A percentile compares a stretch with the other conserved stretches of the same genome.
Evolutionary conservation across 2,329 filamentous ascomycete species (phyloP).

Genomic region (Colletotrichum filicis): DNA sequence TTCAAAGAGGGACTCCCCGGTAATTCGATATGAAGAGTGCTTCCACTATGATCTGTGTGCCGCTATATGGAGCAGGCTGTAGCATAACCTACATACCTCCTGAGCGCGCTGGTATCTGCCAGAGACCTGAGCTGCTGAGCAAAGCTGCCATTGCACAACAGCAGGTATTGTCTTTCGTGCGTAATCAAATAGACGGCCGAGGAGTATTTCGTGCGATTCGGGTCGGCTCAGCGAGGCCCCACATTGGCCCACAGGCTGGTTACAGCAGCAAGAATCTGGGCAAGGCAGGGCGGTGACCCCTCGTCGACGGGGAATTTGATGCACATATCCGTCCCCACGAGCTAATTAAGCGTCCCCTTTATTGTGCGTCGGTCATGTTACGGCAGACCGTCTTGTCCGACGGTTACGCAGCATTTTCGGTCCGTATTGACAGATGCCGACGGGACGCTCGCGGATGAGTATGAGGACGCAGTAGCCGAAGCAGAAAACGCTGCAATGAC

Average conservation of each 20-base stretch:
- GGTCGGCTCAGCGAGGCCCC: slow-evolving; percentile 7
- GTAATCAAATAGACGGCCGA: background rate
- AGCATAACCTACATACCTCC: background rate
- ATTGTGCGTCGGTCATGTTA: slow-evolving; percentile 22
- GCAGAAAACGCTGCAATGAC: too few relatives aligned
- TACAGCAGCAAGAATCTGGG: slow-evolving; percentile 10
- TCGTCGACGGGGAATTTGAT: slow-evolving; percentile 32
- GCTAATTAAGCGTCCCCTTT: slow-evolving; percentile 34
- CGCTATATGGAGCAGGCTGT: too few relatives aligned
- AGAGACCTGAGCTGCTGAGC: background rate
- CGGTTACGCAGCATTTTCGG: background rate
- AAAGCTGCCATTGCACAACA: background rate
- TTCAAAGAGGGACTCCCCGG: slow-evolving; percentile 13
- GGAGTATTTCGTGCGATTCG: slow-evolving; percentile 8
- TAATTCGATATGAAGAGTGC: background rate
- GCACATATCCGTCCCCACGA: slow-evolving; percentile 34
- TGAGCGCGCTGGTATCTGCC: background rate
- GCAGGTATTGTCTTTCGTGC: background rate
- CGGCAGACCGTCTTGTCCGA: slow-evolving; percentile 22
- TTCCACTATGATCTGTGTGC: background rate
- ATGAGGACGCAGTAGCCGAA: background rate
- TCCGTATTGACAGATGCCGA: background rate
- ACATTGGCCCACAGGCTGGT: slow-evolving; percentile 10
- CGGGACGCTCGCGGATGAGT: background rate
- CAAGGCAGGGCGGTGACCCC: slow-evolving; percentile 24